Evolutionary conservation across 495 filamentous ascomycete species (phyloP), one percentile per base, ranked within the genome.

Genomic region (Tricharina praecox): DNA sequence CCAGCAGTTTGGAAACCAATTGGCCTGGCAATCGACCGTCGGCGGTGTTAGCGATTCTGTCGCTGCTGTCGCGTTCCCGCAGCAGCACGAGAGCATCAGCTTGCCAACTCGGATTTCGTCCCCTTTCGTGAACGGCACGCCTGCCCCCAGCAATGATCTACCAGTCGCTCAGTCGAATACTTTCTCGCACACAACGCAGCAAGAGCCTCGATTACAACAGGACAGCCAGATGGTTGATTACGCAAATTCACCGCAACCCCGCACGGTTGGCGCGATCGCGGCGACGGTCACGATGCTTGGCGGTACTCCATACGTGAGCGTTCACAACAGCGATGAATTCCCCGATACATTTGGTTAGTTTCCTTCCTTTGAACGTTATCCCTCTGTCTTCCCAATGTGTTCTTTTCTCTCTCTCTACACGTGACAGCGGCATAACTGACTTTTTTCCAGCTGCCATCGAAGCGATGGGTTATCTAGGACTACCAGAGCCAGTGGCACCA

Each of bases 261-360:
- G 7, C 19, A 3, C 40, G 11, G 18, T 11, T 25, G 40, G 24
- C 26, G 40, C 40, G 13, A 24, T 11, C 23, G n/a, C n/a, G n/a
- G n/a, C n/a, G n/a, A 26, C 40, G 8, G 13, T 26, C 20, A 43
- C 19, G 13, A 11, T 24, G 19, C 19, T 46, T 19, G 20, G 18
- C 16, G 43, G 28, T 13, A 15, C 9, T 13, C 43, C 43, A 9
- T 9, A 35, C 21, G 26, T 46, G 16, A 46, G 43, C 15, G 15
- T 46, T 19, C 43, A 33, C 23, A 8, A n/a, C 24, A 46, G 19
- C 19, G 40, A 43, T 23, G 40, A 43, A 18, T 43, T 43, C 24
- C 40, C 19, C 13, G 40, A 43, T 25, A 23, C 40, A 13, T 26
- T 11, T 26, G 40, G 40, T 43, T 16, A 40, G 37, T n/a, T n/a